A percentile compares a stretch with the other conserved stretches of the same genome.
phyloP scores from a whole-genome alignment of 805 yeast species.

The Teunomyces aglyptinius region DNA sequence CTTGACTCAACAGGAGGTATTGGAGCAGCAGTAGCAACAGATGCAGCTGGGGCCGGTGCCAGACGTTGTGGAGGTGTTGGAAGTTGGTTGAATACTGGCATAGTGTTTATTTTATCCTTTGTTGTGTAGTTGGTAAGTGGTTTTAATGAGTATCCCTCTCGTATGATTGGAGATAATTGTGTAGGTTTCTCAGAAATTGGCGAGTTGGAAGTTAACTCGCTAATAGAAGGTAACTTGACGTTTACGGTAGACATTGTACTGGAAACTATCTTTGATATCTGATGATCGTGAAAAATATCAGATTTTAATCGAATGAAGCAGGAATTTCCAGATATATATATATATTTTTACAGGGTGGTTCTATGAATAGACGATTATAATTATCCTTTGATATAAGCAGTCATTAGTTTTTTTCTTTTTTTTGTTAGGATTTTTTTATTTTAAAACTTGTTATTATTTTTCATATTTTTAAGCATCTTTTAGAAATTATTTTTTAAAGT shows the following conservation, averaged over 20 bases:
- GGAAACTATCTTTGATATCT: neutral
- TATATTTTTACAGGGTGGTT: slow-evolving; percentile 1
- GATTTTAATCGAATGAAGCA: neutral
- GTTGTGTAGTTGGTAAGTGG: slow-evolving; percentile 7
- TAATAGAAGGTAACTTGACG: slow-evolving; percentile 13
- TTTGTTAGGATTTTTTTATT: neutral
- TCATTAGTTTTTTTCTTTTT: slow-evolving; percentile 2
- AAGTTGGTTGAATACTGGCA: slow-evolving; percentile 1
- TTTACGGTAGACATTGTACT: neutral
- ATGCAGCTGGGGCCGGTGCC: slow-evolving; percentile 5
- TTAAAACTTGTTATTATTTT: neutral
- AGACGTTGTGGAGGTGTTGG: slow-evolving; percentile 9
- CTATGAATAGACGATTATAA: slow-evolving; percentile 3
- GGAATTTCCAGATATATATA: neutral
- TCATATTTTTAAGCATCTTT: slow-evolving; percentile 1
- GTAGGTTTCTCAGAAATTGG: slow-evolving; percentile 7
- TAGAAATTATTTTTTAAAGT: neutral
- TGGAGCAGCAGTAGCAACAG: slow-evolving; percentile 3
- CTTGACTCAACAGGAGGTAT: slow-evolving; percentile 6
- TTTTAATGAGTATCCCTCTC: neutral
- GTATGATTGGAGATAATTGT: slow-evolving; percentile 6
- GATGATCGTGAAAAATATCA: no score
- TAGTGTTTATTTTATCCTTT: neutral
- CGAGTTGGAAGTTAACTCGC: slow-evolving; percentile 14
- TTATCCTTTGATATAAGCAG: slow-evolving; percentile 1